Conservation (phyloP, 305 asterid genomes). For the Fraxinus greggii region DNA sequence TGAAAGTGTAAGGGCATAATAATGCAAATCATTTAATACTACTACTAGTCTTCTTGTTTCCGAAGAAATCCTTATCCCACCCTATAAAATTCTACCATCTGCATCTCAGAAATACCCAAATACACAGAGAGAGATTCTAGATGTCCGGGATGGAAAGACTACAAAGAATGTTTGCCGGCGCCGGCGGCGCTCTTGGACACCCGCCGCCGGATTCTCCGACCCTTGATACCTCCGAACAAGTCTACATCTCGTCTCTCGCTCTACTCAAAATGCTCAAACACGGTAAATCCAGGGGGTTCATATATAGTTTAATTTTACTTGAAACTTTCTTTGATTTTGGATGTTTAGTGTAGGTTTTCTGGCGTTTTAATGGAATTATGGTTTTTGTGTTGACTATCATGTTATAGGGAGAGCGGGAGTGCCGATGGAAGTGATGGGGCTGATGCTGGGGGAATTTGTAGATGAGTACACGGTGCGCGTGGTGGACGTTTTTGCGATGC, state of each 20-base stretch:
- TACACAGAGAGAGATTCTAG: neutral
- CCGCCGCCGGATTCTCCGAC: conserved; percentile 94
- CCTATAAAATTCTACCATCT: neutral
- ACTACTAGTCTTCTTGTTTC: neutral
- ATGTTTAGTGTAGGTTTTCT: neutral
- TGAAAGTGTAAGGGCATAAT: neutral
- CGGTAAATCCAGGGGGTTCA: conserved; percentile 73
- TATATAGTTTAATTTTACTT: neutral
- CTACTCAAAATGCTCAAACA: conserved; percentile 97
- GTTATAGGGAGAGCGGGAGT: conserved; percentile 84
- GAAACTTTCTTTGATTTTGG: conserved; percentile 5
- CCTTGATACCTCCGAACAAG: conserved; percentile 91
- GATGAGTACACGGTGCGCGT: conserved; percentile 96
- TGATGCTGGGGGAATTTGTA: conserved; percentile 95
- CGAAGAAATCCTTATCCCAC: neutral
- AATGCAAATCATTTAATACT: neutral
- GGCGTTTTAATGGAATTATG: conserved; percentile 14
- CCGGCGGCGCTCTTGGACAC: conserved; percentile 90
- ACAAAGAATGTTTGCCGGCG: conserved; percentile 96
- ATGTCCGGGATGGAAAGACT: conserved; percentile 86
- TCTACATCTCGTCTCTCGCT: conserved; percentile 93
- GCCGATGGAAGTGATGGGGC: conserved; percentile 98
- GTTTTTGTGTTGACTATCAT: conserved; percentile 20
- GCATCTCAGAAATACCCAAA: neutral
- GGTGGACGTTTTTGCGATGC: conserved; percentile 97